Evolutionary conservation across 495 filamentous ascomycete genomes (phyloP), one percentile per base, ranked within the genome.

Genomic region (Thermochaetoides thermophila): DNA sequence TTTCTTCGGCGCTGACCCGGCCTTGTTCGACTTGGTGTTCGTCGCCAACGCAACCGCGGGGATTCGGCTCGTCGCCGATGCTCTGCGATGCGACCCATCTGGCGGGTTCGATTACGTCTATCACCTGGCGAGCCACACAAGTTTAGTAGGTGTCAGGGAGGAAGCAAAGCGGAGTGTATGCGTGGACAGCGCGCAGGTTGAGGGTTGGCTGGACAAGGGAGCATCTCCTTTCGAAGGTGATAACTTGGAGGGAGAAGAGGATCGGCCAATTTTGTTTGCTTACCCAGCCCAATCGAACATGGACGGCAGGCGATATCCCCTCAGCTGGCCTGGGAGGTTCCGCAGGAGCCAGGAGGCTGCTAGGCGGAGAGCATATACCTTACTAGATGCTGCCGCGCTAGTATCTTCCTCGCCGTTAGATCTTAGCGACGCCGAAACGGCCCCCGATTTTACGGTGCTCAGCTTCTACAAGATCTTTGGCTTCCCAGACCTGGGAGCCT

Each of bases 381-480:
- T 96, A 25, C 66, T 94, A n/a, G 87, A 96, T 57, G 87, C 83
- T n/a, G 84, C 87, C 4, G 77, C 83, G 0, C 60, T 86, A 0
- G 78, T 77, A 3, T 76, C 82, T 7, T 92, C 85, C 2, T 64
- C 79, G 5, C 74, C 75, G 0, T 60, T 94, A 15, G 74, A 92
- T 49, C 50, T 96, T 15, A 66, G 73, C 32, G 52, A 77, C 42
- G 45, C 60, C 6, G 54, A 61, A 6, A 41, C 46, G 1, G 78
- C 81, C 1, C 84, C 87, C 0, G 87, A 96, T 45, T 95, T 93
- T 41, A 83, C 76, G 4, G 83, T 81, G 0, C 49, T 95, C 15
- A 92, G 84, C 60, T 84, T 96, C 45, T 91, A 93, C 55, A 96
- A 96, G 55, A 89, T 96, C 15, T 96, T 95, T 51, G 87, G 87